Evolutionary conservation across 2,329 filamentous ascomycete species (phyloP).

Genomic region (Aphanocladium album): DNA sequence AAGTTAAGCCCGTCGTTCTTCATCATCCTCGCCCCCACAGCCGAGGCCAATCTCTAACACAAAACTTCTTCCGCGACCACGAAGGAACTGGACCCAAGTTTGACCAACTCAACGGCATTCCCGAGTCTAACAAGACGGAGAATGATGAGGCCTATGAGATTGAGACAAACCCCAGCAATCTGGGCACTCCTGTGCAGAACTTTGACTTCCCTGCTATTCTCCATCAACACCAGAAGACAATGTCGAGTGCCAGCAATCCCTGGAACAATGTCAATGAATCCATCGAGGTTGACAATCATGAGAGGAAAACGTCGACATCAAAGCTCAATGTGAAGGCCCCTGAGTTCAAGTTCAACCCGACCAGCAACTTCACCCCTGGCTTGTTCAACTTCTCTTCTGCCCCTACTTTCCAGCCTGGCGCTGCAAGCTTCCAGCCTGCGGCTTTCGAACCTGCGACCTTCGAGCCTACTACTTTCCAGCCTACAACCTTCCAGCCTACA

Average conservation of each 20-base stretch:
- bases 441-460: too few species aligned
- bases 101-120: slow-evolving; percentile 35
- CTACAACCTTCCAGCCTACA: too few species aligned
- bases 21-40: slow-evolving; percentile 72
- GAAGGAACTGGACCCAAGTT: slow-evolving; percentile 38
- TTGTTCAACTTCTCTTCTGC: slow-evolving; percentile 45
- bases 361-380: slow-evolving; percentile 44
- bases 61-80: slow-evolving; percentile 58
- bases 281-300: slow-evolving; percentile 34
- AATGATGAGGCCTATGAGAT: slow-evolving; percentile 57
- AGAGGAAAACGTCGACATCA: slow-evolving; percentile 59
- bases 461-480: too few species aligned
- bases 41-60: slow-evolving; percentile 65
- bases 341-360: slow-evolving; percentile 74
- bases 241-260: slow-evolving; percentile 57
- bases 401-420: slow-evolving; percentile 5
- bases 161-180: slow-evolving; percentile 68
- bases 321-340: slow-evolving; percentile 86
- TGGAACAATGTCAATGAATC: slow-evolving; percentile 47
- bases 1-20: slow-evolving; percentile 51
- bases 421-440: slow-evolving; percentile 33
- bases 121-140: slow-evolving; percentile 35
- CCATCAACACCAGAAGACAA: slow-evolving; percentile 47
- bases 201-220: slow-evolving; percentile 42
- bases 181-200: slow-evolving; percentile 57